Base-by-base conservation (phyloP, 1,139 yeast genomes). In the Geotrichum restrictum region DNA sequence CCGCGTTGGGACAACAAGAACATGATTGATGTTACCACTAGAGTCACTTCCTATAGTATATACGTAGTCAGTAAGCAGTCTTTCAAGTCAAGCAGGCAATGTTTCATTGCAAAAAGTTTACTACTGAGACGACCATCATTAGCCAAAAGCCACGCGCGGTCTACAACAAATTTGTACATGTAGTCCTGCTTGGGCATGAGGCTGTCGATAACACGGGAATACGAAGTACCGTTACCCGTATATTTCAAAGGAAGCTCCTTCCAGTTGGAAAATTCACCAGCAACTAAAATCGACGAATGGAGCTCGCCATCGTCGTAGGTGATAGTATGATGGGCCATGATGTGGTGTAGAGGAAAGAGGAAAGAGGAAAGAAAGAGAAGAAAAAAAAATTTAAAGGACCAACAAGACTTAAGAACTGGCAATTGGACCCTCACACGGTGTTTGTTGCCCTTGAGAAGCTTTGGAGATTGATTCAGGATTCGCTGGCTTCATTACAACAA, bases 201-300 rank as follows among this genome's bases (percentile, higher is more conserved):
- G 33, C 51, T 56, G 14, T 38, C 16, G 31, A 54, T 43, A 34
- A 37, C 48, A 31, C 57, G 56, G 10, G 59, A 39, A 51, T 57
- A 55, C 40, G 38, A 31, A 21, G 57, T 48, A n/a, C 41, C 34
- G 3, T 19, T n/a, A 6, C 19, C 22, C n/a, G n/a, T n/a, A 16
- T 34, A 13, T 3, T 8, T 60, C 59, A 40, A 59, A 55, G 6
- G 63, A 64, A 21, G 44, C 3, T 10, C 21, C 42, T 13, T 47
- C 74, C 74, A 71, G 36, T 54, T 53, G 29, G 64, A 62, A 62
- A 71, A 71, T 52, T 70, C 73, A 44, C 72, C 74, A 1, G 74
- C 74, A 24, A 69, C 64, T 49, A 64, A 57, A 29, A 69, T 69
- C 16, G 54, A 33, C 6, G 45, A 34, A 54, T 64, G 68, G 34